Evolutionary conservation across 2,329 filamentous ascomycete genomes (phyloP), one percentile per base, ranked within the genome.

Genomic region (Cordyceps fumosorosea): DNA sequence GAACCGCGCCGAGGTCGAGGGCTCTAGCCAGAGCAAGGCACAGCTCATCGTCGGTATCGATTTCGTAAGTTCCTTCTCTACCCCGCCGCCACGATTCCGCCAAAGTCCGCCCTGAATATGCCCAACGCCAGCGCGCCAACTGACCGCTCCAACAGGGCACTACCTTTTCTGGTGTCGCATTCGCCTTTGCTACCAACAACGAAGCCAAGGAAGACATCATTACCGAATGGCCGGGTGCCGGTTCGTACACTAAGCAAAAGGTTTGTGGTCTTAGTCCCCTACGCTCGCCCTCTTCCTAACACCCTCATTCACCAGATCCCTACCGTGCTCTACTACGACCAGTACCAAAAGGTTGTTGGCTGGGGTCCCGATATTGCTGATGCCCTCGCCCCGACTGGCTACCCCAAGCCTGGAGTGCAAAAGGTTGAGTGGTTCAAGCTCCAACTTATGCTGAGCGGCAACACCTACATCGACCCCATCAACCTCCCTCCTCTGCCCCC

Each of bases 371-470:
- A 99, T 81, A 98, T 98, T 70, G 91, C 95, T 64, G 93, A 98
- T 77, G 95, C 95, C 66, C 84, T 98, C 67, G 93, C 95, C 59
- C 95, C 95, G 34, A 98, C 95, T 47, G 95, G 95, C 66, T 98
- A 98, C 76, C 95, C 95, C 68, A 98, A 98, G 81, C 91, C 91
- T 40, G 93, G 93, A 66, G 93, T 99, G 68, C 95, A 98, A 77
- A 98, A 98, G 80, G 93, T 98, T 26, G 95, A 98, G 79, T 99
- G 95, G 95, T 98, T 99, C 84, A 98, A 98, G 82, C 84, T 99
- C 68, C 95, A 99, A 79, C 86, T 99, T 62, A 98, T 98, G 95
- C 84, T 97, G 65, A 97, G 92, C 64, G 95, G 95, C 66, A 98
- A 98, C 82, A 98, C 95, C 51, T 98, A 98, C 76, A 98, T 98